phyloP scores from a whole-genome alignment of 2,329 filamentous ascomycete species.

The Epichloe elymi region DNA sequence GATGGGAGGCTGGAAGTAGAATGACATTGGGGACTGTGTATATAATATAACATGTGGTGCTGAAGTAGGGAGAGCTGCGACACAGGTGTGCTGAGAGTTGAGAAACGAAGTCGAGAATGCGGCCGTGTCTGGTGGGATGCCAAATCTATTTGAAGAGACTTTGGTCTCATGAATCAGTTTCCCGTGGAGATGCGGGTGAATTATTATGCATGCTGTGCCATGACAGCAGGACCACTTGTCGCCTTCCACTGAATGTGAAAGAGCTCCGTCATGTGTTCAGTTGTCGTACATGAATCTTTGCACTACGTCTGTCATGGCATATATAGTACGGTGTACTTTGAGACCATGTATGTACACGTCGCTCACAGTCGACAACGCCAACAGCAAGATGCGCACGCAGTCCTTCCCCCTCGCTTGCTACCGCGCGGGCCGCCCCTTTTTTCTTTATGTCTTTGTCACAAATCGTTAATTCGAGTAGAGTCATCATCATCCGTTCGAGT shows the following conservation, averaged over 20 bases:
- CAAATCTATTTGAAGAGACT: not conserved
- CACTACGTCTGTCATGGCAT: not conserved
- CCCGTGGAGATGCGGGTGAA: not conserved
- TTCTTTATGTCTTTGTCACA: not conserved
- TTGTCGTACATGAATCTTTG: not conserved
- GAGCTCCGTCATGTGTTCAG: not conserved
- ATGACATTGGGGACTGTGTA: conserved; percentile 11
- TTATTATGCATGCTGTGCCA: not conserved
- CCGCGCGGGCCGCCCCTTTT: not conserved
- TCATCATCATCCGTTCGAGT: not conserved
- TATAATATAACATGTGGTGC: not conserved
- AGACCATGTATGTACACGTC: too few species aligned
- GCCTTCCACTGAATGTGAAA: not conserved
- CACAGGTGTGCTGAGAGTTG: not conserved
- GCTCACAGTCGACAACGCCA: too few species aligned
- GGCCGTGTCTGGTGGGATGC: not conserved
- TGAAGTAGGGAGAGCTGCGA: not conserved
- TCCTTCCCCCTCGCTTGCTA: too few species aligned
- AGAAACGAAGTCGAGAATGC: not conserved
- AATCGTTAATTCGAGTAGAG: not conserved
- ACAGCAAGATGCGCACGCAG: too few species aligned
- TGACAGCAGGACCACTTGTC: not conserved
- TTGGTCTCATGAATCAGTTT: not conserved
- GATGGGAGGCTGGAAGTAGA: conserved; percentile 14
- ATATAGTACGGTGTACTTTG: not conserved